phyloP scores from a whole-genome alignment of 345 rosid species.

The Arabidopsis arenosa region DNA sequence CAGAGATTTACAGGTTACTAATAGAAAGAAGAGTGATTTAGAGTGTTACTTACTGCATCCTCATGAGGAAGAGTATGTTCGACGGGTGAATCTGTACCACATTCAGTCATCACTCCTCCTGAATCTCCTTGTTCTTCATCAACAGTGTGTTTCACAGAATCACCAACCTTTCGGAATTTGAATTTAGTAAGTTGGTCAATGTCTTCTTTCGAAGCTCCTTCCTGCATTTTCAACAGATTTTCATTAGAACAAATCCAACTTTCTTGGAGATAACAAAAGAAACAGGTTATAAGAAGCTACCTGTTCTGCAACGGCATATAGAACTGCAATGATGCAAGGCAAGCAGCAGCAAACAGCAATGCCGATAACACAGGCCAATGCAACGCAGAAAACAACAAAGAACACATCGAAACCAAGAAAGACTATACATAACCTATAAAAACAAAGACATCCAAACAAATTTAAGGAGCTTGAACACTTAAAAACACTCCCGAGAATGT shows the following conservation, averaged over 20 bases:
- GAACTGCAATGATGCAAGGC: conserved; percentile 93
- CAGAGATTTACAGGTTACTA: neutral
- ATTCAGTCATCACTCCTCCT: conserved; percentile 88
- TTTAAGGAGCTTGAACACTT: neutral
- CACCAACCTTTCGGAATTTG: conserved; percentile 60
- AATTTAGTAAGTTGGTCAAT: conserved; percentile 79
- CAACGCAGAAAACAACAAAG: conserved; percentile 95
- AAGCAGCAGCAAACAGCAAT: conserved; percentile 99
- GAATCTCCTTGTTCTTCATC: conserved; percentile 54
- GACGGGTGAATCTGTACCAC: conserved; percentile 71
- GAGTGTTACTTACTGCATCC: conserved; percentile 68
- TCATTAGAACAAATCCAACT: neutral
- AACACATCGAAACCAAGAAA: conserved; percentile 96
- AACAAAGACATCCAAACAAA: neutral
- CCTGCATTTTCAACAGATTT: conserved; percentile 55
- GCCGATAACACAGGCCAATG: conserved; percentile 91
- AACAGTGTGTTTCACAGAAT: conserved; percentile 44
- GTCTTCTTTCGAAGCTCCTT: conserved; percentile 94
- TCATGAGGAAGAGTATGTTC: conserved; percentile 69
- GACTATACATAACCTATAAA: conserved; percentile 83
- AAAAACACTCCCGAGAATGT: neutral
- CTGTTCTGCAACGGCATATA: conserved; percentile 97
- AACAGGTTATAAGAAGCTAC: conserved; percentile 46
- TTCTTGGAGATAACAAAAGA: neutral
- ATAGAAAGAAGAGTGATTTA: conserved; percentile 3